Evolutionary conservation across 805 yeast genomes (phyloP).

Genomic region (Ogataea sp.): DNA sequence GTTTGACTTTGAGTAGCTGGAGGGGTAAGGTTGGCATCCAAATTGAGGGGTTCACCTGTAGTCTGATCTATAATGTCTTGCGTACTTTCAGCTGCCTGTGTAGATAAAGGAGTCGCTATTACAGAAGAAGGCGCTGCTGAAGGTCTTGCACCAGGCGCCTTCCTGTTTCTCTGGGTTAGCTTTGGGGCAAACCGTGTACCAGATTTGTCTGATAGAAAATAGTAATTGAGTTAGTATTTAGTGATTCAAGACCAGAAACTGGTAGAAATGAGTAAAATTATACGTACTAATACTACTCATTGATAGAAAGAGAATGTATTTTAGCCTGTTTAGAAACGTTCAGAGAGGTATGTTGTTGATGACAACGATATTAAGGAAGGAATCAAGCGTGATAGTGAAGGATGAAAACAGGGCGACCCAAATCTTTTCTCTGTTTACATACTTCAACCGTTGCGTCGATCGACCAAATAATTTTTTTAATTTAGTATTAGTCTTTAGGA

Average conservation of each 20-base stretch:
- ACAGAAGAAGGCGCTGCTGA: neutral
- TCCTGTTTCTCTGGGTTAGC: slow-evolving; percentile 22
- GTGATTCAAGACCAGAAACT: slow-evolving; percentile 38
- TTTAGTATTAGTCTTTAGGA: too few relatives aligned
- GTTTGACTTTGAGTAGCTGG: neutral
- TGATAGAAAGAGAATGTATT: neutral
- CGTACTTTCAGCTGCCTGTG: neutral
- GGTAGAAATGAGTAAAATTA: neutral
- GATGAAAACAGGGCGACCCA: too few relatives aligned
- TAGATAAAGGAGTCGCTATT: neutral
- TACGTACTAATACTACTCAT: slow-evolving; percentile 18
- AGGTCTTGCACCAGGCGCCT: neutral
- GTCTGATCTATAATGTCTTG: too few relatives aligned
- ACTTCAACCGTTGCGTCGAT: too few relatives aligned
- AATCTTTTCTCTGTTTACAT: too few relatives aligned
- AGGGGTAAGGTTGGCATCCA: neutral
- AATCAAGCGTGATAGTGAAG: too few relatives aligned
- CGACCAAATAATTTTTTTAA: too few relatives aligned
- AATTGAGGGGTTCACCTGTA: neutral
- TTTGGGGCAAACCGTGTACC: slow-evolving; percentile 65
- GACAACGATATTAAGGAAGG: too few relatives aligned
- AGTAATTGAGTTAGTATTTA: slow-evolving; percentile 23
- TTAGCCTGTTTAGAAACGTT: too few relatives aligned
- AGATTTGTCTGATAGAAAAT: slow-evolving; percentile 28
- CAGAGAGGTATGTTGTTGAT: too few relatives aligned